Evolutionary conservation across 2,329 filamentous ascomycete species (phyloP).

Genomic region (Botrytis byssoidea): DNA sequence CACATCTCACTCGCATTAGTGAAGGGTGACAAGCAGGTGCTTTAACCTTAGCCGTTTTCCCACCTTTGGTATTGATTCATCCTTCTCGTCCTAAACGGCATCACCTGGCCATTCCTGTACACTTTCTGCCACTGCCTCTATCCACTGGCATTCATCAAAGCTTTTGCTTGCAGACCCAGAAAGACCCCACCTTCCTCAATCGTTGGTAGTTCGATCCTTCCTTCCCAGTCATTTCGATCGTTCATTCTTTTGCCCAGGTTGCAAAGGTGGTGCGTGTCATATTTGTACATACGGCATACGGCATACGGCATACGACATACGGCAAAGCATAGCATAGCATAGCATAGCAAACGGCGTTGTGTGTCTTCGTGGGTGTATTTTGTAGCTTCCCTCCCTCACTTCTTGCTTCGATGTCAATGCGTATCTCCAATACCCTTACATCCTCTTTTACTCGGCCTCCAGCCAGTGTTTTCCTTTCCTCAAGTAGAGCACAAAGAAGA

Average conservation of each 20-base stretch:
- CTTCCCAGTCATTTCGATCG: conserved; percentile 13
- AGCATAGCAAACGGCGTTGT: conserved; percentile 2
- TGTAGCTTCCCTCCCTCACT: conserved; percentile 3
- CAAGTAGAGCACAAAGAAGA: conserved; percentile 30
- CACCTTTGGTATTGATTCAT: background rate
- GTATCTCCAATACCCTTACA: conserved; percentile 33
- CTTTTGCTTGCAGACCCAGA: background rate
- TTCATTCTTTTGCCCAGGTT: conserved; percentile 4
- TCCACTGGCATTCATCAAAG: background rate
- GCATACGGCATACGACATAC: background rate
- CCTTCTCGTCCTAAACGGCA: background rate
- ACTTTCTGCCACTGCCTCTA: background rate
- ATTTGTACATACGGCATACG: background rate
- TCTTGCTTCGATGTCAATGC: conserved; percentile 32
- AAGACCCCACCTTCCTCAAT: conserved; percentile 14
- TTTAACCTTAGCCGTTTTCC: background rate
- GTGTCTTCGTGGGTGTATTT: background rate
- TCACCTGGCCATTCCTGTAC: background rate
- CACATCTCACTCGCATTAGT: conserved; percentile 1
- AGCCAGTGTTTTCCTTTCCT: conserved; percentile 26
- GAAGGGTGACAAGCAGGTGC: background rate
- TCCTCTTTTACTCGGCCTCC: conserved; percentile 31
- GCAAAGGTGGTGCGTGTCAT: conserved; percentile 13
- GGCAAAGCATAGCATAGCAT: background rate
- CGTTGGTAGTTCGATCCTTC: conserved; percentile 17